Evolutionary conservation across 371 early-diverging fungal genomes (phyloP), one percentile per base, ranked within the genome.

Genomic region (Dinochytrium kinnereticum): DNA sequence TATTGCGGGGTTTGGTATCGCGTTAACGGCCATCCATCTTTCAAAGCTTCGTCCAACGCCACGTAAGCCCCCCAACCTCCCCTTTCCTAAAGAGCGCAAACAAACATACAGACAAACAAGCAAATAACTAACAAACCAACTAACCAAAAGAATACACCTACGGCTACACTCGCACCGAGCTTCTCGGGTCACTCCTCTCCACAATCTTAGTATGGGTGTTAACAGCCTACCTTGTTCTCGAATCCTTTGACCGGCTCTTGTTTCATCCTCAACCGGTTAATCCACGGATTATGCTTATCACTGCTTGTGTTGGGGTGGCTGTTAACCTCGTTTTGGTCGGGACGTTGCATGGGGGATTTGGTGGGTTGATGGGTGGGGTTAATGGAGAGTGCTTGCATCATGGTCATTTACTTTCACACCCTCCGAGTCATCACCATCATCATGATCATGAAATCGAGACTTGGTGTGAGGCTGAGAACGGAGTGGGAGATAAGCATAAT

Each of bases 131-230:
- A n/a, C n/a, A n/a, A n/a, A n/a, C n/a, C 21, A 13, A 10, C 49
- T 21, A 44, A 10, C 21, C 21, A 10, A 44, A 10, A 44, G 49
- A 66, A 51, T 91, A 91, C 77, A 89, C 93, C 7, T 95, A 89
- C 80, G 95, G 96, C 40, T 95, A 90, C 74, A 89, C 94, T 65
- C 88, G 96, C 49, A 91, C 91, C 39, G 95, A 95, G 80, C 92
- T 94, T 33, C 81, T 95, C 55, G 96, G 94, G 19, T 95, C 94
- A 0, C 75, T 95, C 31, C 73, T 89, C 39, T 94, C 95, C 1
- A 89, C 93, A n/a, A 79, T 93, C 40, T 84, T 93, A 28, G 94
- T 95, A 61, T 95, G 95, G 94, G 10, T 10, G 10, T 21, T 95
- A 68, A 94, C 95, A 0, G 89, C 84, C 31, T 83, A 85, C 72